Conservation (phyloP, 352 stramenopile genomes). For the Phytophthora sp. region DNA sequence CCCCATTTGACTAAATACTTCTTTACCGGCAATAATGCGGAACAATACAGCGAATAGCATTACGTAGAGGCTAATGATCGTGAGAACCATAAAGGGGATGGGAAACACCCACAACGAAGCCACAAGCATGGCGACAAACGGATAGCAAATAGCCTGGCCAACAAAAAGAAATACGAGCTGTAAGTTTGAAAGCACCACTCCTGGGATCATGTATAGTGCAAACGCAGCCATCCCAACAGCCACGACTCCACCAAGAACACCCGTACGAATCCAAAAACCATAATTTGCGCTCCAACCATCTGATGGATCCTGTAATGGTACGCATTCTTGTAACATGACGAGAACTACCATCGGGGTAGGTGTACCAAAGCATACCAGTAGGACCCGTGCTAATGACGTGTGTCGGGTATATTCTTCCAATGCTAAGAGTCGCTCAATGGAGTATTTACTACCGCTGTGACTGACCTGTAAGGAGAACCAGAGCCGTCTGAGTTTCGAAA, state of each 20-base stretch:
- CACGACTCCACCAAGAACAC: constrained; percentile 4
- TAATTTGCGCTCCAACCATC: constrained; percentile 32
- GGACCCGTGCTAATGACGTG: constrained; percentile 1
- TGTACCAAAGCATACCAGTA: constrained; percentile 18
- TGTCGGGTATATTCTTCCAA: constrained; percentile 24
- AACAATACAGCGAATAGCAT: constrained; percentile 19
- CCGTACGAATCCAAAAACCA: constrained; percentile 29
- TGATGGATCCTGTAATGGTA: constrained; percentile 22
- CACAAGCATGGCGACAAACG: constrained; percentile 12
- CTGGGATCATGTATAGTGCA: constrained; percentile 25
- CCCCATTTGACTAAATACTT: constrained; percentile 8
- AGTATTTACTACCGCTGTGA: constrained; percentile 8
- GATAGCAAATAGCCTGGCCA: constrained; percentile 5
- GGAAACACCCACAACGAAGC: constrained; percentile 29
- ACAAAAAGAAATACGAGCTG: constrained; percentile 15
- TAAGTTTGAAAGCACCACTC: constrained; percentile 1
- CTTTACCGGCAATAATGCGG: constrained; percentile 16
- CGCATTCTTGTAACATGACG: constrained; percentile 14
- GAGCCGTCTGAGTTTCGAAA: background rate
- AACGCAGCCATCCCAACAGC: constrained; percentile 2
- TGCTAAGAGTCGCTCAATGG: constrained; percentile 9
- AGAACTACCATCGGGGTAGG: constrained; percentile 17
- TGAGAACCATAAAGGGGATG: constrained; percentile 30
- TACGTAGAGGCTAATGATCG: constrained; percentile 16
- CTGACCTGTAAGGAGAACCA: constrained; percentile 1